phyloP scores from a whole-genome alignment of 2,329 filamentous ascomycete species.

The Madurella mycetomatis region DNA sequence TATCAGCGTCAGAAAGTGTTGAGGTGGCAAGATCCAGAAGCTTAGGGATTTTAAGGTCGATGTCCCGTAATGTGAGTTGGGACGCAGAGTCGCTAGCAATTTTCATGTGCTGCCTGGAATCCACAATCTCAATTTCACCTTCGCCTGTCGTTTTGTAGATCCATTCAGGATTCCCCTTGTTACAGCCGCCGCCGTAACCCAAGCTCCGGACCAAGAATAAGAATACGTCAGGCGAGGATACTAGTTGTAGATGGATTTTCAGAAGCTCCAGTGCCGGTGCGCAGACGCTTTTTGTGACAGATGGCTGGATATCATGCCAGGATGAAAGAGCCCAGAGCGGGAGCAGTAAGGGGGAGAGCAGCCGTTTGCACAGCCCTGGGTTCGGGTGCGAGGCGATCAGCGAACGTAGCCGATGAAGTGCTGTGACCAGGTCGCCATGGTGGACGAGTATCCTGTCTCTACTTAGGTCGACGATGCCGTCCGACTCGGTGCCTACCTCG shows the following conservation, averaged over 20 bases:
- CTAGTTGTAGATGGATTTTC: constrained; percentile 54
- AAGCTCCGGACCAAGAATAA: constrained; percentile 49
- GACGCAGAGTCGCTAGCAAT: not conserved
- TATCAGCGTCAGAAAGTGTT: constrained; percentile 50
- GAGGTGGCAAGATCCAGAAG: constrained; percentile 48
- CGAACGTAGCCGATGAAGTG: constrained; percentile 51
- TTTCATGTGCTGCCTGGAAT: constrained; percentile 23
- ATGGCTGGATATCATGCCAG: constrained; percentile 38
- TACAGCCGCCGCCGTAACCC: constrained; percentile 47
- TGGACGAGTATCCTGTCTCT: constrained; percentile 42
- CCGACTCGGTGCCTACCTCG: constrained; percentile 23
- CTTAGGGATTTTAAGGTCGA: constrained; percentile 45
- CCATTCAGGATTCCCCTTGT: constrained; percentile 43
- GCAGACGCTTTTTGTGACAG: constrained; percentile 35
- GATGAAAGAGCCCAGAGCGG: constrained; percentile 61
- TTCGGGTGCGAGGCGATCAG: constrained; percentile 62
- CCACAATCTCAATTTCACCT: constrained; percentile 50
- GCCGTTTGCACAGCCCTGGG: constrained; percentile 58
- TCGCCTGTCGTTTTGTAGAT: constrained; percentile 42
- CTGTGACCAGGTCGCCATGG: constrained; percentile 43
- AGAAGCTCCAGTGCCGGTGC: constrained; percentile 48
- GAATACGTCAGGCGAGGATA: constrained; percentile 48
- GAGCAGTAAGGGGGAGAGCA: constrained; percentile 54
- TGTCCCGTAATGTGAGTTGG: constrained; percentile 32
- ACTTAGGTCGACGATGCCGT: constrained; percentile 44